Evolutionary conservation across 257 asterid genomes (phyloP), one percentile per base, ranked within the genome.

Genomic region (Scutellaria minor): DNA sequence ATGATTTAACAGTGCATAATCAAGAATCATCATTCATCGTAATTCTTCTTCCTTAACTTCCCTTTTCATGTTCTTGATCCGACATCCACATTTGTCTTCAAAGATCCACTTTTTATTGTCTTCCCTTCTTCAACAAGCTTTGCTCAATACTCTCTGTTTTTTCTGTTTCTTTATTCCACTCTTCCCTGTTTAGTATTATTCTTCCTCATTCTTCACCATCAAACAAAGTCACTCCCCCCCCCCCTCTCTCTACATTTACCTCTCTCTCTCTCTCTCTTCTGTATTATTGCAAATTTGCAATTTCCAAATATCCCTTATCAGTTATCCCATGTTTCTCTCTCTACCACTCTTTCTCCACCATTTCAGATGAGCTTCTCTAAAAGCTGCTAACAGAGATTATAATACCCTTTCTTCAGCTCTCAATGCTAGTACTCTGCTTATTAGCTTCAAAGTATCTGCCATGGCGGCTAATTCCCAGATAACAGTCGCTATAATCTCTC

Each of bases 381-480:
- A 68, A 64, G 18, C 65, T 64, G 18, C 42, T 69, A 41, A 71
- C 77, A 79, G 75, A 27, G 35, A 27, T 27, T 27, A 3, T 27
- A 27, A 50, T 48, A 37, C 2, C 37, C 57, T 72, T 79, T 70
- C 79, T 75, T 77, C 64, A 58, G 0, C 57, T 55, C 71, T 72
- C 83, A 78, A 84, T 77, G 82, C 85, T 70, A 41, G 77, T 40
- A 15, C 57, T 10, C 66, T 66, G 70, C 65, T 64, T 67, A 9
- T 14, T 44, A 15, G 77, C 87, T 75, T 68, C 79, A 58, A 20
- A 15, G 53, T 52, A 64, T 71, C 81, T 58, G 40, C 73, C 20
- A 88, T 88, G 96, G 90, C 70, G 83, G 59, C 75, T 41, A 69
- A 52, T 46, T 9, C 77, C 58, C 77, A 72, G 70, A 57, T 77